Evolutionary conservation across 768 basidiomycete species (phyloP), one percentile per base, ranked within the genome.

Genomic region (Lentinula sp.): DNA sequence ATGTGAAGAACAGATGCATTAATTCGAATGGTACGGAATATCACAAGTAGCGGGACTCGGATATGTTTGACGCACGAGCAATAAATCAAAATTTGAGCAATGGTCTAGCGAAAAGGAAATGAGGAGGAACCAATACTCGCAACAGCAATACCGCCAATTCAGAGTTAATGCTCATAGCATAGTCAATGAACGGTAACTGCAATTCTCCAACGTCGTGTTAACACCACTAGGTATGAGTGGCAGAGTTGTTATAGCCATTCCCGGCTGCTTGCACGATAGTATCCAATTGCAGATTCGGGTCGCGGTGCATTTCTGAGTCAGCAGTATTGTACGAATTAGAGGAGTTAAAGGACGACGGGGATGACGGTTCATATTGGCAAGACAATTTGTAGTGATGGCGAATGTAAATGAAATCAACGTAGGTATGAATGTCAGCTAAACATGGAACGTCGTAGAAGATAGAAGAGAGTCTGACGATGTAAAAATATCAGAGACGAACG

Each of bases 251-350:
- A 67, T 89, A 88, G 0, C 83, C 83, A 58, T 89, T 83, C 3
- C 88, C 73, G 1, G 84, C 80, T 86, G 66, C 85, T 86, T 1
- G 84, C 82, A 34, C 87, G 84, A 66, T 85, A 89, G 69, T 89
- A 89, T 61, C 88, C 82, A n/a, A 88, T 65, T 0, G 78, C 80
- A 65, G 86, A 80, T 64, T 84, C 81, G 0, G 86, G 75, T 37
- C 67, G 64, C 15, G 77, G 77, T 4, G 66, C 65, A 2, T 28
- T 28, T 56, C 67, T 1, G 70, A 60, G n/a, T 66, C 65, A 16
- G 70, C 69, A 0, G 61, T 54, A 32, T 75, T 75, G 68, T 71
- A 77, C 3, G 73, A 54, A 2, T 66, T 62, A 0, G 61, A 21
- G 5, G 58, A 72, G 69, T 5, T 72, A 68, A 11, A 66, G 64